Conservation (phyloP, 352 stramenopile genomes). For the Phytophthora hybrid region DNA sequence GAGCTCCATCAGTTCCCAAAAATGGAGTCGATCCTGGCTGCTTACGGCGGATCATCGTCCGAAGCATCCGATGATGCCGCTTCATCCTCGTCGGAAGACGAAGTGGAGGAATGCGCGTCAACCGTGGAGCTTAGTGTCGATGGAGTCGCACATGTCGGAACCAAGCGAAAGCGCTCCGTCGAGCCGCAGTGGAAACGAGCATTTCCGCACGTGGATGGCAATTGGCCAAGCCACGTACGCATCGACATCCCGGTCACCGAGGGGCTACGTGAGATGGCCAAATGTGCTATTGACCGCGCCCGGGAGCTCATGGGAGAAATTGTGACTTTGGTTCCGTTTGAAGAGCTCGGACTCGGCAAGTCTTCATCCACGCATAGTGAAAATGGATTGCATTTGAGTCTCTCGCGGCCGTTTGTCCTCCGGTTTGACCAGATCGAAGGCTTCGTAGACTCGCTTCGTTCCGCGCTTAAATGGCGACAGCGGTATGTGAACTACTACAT, state of each 20-base stretch:
- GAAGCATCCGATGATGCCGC: slow-evolving; percentile 30
- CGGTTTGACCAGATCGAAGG: slow-evolving; percentile 70
- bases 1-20: slow-evolving; percentile 8
- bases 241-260: slow-evolving; percentile 48
- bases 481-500: slow-evolving; percentile 44
- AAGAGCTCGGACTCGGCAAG: slow-evolving; percentile 27
- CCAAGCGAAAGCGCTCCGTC: slow-evolving; percentile 60
- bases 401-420: slow-evolving; percentile 82
- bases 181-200: slow-evolving; percentile 59
- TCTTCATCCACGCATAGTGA: slow-evolving; percentile 11
- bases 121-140: background rate
- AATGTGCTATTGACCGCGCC: slow-evolving; percentile 38
- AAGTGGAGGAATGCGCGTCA: slow-evolving; percentile 14
- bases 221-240: slow-evolving; percentile 84
- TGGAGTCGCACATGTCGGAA: slow-evolving; percentile 4
- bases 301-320: slow-evolving; percentile 39
- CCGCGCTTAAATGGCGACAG: slow-evolving; percentile 76
- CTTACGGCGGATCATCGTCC: slow-evolving; percentile 47
- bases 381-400: slow-evolving; percentile 64
- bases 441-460: slow-evolving; percentile 73
- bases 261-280: slow-evolving; percentile 38
- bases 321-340: slow-evolving; percentile 48
- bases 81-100: slow-evolving; percentile 29
- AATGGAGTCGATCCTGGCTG: slow-evolving; percentile 54
- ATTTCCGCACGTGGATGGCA: slow-evolving; percentile 81